phyloP scores from a whole-genome alignment of 164 flowering plant genomes.

The Pachysandra terminalis region DNA sequence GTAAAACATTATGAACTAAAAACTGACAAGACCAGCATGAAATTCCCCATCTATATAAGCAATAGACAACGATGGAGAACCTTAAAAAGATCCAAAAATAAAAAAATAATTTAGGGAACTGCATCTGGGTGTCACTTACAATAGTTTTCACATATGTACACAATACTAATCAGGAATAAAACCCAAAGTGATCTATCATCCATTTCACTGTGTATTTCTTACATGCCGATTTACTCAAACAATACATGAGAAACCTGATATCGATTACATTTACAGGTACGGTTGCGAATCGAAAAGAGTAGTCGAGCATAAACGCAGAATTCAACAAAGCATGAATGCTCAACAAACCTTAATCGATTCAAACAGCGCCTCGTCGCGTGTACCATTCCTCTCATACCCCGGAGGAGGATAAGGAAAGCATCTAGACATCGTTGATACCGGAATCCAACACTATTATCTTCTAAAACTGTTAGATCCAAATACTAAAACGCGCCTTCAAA shows the following conservation, averaged over 20 bases:
- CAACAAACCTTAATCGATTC: conserved; percentile 61
- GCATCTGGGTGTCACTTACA: too few relatives aligned
- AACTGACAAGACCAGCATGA: too few relatives aligned
- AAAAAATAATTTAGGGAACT: too few relatives aligned
- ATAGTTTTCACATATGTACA: too few relatives aligned
- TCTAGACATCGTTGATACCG: conserved; percentile 33
- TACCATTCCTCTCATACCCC: conserved; percentile 24
- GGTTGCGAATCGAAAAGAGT: conserved; percentile 4
- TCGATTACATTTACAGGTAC: conserved; percentile 1
- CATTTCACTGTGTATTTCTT: neutral
- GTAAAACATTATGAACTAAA: too few relatives aligned
- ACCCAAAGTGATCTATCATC: neutral
- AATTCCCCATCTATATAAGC: too few relatives aligned
- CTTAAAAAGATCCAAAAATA: too few relatives aligned
- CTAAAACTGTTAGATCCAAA: neutral
- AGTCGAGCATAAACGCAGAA: conserved; percentile 26
- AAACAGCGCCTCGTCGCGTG: conserved; percentile 28
- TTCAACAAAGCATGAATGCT: conserved; percentile 15
- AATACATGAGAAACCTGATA: neutral
- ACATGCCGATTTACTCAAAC: neutral
- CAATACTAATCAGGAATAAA: too few relatives aligned
- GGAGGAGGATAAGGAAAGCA: conserved; percentile 53
- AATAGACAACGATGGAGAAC: too few relatives aligned
- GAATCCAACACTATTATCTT: neutral
- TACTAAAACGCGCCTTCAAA: too few relatives aligned